Evolutionary conservation across 805 yeast species (phyloP).

Genomic region (Priceomyces castillae): DNA sequence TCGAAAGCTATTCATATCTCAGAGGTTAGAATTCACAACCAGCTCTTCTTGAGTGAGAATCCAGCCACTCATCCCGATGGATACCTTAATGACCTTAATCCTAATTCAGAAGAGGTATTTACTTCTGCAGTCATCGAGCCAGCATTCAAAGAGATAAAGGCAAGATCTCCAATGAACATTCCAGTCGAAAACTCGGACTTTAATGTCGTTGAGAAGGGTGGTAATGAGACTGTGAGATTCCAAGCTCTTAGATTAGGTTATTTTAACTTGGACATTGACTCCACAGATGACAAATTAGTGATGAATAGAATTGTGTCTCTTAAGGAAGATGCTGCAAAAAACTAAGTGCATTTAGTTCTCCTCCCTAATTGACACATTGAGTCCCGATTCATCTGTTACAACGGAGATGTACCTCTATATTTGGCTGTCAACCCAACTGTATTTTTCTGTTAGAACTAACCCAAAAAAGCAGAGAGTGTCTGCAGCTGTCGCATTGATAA

Average conservation of each 20-base stretch:
- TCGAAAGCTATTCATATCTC: constrained; percentile 52
- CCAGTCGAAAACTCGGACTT: constrained; percentile 60
- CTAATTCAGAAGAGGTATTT: constrained; percentile 68
- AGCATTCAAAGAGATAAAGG: constrained; percentile 64
- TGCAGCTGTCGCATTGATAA: no score
- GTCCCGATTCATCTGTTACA: no score
- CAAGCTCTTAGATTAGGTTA: constrained; percentile 97
- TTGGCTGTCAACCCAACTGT: no score
- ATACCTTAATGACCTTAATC: constrained; percentile 77
- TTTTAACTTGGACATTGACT: constrained; percentile 84
- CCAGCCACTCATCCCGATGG: constrained; percentile 89
- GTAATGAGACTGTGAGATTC: constrained; percentile 85
- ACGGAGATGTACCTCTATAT: no score
- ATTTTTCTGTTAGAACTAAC: no score
- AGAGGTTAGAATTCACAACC: constrained; percentile 86
- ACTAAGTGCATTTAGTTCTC: constrained; percentile 2
- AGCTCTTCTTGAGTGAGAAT: constrained; percentile 85
- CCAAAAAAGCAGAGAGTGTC: no score
- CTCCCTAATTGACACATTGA: background rate
- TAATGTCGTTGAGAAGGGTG: constrained; percentile 63
- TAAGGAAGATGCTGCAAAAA: constrained; percentile 51
- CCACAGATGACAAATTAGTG: constrained; percentile 57
- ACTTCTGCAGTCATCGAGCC: constrained; percentile 70
- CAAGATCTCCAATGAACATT: constrained; percentile 73
- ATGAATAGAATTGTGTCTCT: constrained; percentile 91